Evolutionary conservation across 805 yeast genomes (phyloP).

Genomic region (Metschnikowia reukaufii): DNA sequence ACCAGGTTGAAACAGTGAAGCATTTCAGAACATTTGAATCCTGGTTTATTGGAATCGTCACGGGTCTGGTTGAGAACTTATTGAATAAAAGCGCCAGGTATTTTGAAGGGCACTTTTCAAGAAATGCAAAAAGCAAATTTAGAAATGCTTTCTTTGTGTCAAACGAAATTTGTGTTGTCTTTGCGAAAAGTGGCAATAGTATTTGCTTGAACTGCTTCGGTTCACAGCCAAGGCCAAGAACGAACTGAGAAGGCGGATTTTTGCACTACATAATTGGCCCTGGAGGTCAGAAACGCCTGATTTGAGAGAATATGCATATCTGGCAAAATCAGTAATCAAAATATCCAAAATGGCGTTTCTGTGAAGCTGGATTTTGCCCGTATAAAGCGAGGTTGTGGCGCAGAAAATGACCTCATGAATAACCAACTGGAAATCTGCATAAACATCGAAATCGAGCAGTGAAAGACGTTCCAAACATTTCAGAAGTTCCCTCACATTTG

Average conservation of each 20-base stretch:
- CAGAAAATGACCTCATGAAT: constrained; percentile 27
- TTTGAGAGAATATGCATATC: constrained; percentile 6
- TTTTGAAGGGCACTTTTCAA: constrained; percentile 26
- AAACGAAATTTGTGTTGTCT: constrained; percentile 4
- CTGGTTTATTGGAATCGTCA: constrained; percentile 17
- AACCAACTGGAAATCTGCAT: constrained; percentile 31
- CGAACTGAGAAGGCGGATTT: constrained; percentile 24
- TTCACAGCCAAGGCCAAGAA: constrained; percentile 36
- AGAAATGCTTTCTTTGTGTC: constrained; percentile 20
- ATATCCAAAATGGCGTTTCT: constrained; percentile 20
- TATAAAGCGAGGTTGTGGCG: constrained; percentile 25
- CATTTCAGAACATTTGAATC: constrained; percentile 20
- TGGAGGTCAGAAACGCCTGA: constrained; percentile 20
- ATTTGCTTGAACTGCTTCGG: constrained; percentile 22
- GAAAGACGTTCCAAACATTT: constrained; percentile 14
- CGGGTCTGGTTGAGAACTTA: constrained; percentile 11
- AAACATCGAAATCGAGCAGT: constrained; percentile 23
- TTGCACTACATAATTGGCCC: constrained; percentile 5
- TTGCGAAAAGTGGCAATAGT: constrained; percentile 20
- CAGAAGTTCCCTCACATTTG: constrained; percentile 15
- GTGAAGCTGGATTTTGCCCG: constrained; percentile 26
- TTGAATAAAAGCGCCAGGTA: constrained; percentile 32
- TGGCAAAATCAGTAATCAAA: constrained; percentile 24
- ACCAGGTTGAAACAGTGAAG: constrained; percentile 43
- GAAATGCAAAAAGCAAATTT: constrained; percentile 25